Base-by-base conservation (phyloP, 2,329 filamentous ascomycete species). In the Penicillium sp. region DNA sequence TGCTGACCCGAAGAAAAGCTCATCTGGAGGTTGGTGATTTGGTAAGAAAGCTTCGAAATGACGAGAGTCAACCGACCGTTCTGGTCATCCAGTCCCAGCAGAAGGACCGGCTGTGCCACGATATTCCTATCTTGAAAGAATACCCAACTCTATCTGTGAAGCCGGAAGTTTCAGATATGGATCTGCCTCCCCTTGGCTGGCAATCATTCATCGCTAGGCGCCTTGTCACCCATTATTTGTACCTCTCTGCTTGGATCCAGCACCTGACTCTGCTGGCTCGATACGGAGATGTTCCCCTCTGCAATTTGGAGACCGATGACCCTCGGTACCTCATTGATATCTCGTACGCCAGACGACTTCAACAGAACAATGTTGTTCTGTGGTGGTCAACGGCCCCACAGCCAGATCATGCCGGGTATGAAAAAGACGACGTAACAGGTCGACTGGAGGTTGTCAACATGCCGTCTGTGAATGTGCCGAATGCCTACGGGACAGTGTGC, bases 311-410 rank as follows among this genome's bases (percentile, higher is more conserved):
- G 73, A 88, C 88, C 44, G 95, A 98, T 64, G 95, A 99, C 67
- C 93, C 95, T 27, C 86, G 91, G 3, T 98, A 95, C 77, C 79
- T 99, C 53, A 99, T 99, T 65, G 95, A 99, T 70, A 86, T 99
- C 54, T 90, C 93, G 0, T 99, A 98, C 72, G 95, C 95, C 0
- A 84, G 96, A 55, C 85, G 93, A 19, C 79, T 99, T 51, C 91
- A 96, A 69, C 89, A 90, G 63, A 96, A 93, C 70, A 92, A 93
- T 56, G 91, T 99, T 1, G 90, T 99, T 6, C 80, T 99, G 7
- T 99, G 95, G 95, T 99, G 95, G 95, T 98, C 93, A 19, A 82
- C 86, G 10, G 88, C 89, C 7, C 86, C 93, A 0, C 86, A 89
- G 51, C 95, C 96, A 1, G 95, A 99, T 71, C 95, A 99, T 75